Evolutionary conservation across 352 stramenopile species (phyloP).

Genomic region (Phytopythium kandeliae): DNA sequence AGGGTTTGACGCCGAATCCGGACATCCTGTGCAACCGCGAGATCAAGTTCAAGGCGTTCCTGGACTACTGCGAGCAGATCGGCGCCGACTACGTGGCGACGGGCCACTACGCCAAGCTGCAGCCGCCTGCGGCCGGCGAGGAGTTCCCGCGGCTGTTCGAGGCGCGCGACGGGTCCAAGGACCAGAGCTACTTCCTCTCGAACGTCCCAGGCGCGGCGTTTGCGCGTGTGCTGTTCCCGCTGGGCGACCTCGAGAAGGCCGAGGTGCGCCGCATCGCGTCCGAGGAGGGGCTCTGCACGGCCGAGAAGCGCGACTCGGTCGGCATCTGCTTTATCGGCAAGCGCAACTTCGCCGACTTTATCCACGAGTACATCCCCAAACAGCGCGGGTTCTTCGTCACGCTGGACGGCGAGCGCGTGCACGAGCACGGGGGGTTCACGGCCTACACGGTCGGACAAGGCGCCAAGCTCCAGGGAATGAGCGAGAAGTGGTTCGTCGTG

Average conservation of each 20-base stretch:
- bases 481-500: slow-evolving; percentile 89
- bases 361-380: slow-evolving; percentile 88
- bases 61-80: slow-evolving; percentile 83
- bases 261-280: slow-evolving; percentile 89
- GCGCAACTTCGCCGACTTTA: slow-evolving; percentile 89
- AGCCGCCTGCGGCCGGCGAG: slow-evolving; percentile 9
- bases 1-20: slow-evolving; percentile 89
- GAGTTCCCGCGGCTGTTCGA: slow-evolving; percentile 65
- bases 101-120: slow-evolving; percentile 93
- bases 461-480: slow-evolving; percentile 84
- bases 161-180: slow-evolving; percentile 87
- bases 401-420: slow-evolving; percentile 50
- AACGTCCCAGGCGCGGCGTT: slow-evolving; percentile 70
- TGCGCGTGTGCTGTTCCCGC: slow-evolving; percentile 90
- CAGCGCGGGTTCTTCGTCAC: slow-evolving; percentile 79
- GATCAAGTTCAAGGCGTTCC: slow-evolving; percentile 98
- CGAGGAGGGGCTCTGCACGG: slow-evolving; percentile 78
- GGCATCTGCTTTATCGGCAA: slow-evolving; percentile 99
- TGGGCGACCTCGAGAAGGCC: slow-evolving; percentile 91
- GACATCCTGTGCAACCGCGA: slow-evolving; percentile 96
- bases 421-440: slow-evolving; percentile 73
- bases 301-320: slow-evolving; percentile 93
- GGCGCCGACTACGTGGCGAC: slow-evolving; percentile 93
- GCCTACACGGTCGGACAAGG: slow-evolving; percentile 94
- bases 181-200: slow-evolving; percentile 98